Conservation (phyloP, 805 yeast genomes). For the Lachancea sp. region DNA sequence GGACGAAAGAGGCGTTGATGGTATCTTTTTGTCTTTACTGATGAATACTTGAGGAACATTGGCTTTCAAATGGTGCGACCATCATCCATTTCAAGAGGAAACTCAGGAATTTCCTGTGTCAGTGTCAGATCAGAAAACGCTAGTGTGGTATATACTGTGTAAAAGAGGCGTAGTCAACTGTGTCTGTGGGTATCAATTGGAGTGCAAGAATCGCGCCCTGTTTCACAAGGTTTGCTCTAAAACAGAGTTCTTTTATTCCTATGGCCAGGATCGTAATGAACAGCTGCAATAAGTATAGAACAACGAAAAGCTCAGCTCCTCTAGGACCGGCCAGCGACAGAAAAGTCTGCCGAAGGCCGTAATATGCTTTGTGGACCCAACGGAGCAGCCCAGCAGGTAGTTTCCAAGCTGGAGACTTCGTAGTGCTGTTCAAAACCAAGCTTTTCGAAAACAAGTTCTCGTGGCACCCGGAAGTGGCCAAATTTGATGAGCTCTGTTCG, state of each 20-base stretch:
- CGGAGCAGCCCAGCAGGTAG: neutral
- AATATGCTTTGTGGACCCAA: neutral
- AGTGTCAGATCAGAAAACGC: neutral
- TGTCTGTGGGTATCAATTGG: slow-evolving; percentile 1
- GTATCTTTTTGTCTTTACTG: too few species aligned
- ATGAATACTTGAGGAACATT: too few species aligned
- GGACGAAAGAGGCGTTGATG: too few species aligned
- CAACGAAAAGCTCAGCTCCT: neutral
- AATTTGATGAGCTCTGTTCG: too few species aligned
- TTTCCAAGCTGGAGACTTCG: too few species aligned
- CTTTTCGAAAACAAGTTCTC: too few species aligned
- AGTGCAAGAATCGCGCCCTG: neutral
- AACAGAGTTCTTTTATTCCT: neutral
- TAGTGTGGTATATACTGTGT: slow-evolving; percentile 1
- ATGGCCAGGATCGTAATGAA: neutral
- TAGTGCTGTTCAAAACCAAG: too few species aligned
- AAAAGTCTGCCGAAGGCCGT: neutral
- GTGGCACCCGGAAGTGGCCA: too few species aligned
- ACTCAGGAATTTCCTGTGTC: too few species aligned
- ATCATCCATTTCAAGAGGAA: too few species aligned
- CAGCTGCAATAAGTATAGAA: neutral
- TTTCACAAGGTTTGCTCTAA: neutral
- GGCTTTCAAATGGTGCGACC: too few species aligned
- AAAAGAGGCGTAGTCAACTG: slow-evolving; percentile 3
- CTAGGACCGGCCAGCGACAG: neutral